Base-by-base conservation (phyloP, 139 green algal species). In the Chlorella ohadii region DNA sequence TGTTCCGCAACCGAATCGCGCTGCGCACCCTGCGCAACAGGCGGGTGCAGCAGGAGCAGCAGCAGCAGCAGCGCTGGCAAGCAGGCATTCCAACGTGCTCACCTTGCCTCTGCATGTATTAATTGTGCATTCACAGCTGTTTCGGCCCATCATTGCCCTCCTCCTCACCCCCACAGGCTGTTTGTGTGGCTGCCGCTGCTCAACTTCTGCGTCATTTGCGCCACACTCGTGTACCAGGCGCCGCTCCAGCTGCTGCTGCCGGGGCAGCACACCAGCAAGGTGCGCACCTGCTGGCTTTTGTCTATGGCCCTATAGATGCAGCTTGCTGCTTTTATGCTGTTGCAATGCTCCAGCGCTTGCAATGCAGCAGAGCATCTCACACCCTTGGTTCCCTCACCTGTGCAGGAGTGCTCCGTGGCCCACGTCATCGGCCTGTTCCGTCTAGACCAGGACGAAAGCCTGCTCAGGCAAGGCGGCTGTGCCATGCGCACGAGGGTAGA, bases 351-450 rank as follows among this genome's bases (percentile, higher is more conserved):
- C n/a, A n/a, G n/a, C n/a, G n/a, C n/a, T n/a, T n/a, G n/a, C n/a
- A n/a, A n/a, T n/a, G n/a, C n/a, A n/a, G n/a, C n/a, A n/a, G n/a
- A n/a, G n/a, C n/a, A n/a, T n/a, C 15, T 27, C 28, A 5, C 64
- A 34, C 5, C 64, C n/a, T 59, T 20, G 51, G 4, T 39, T 11
- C 65, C 65, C 65, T 33, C 13, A 9, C 44, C 6, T 51, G 44
- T 65, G 81, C 81, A 91, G 38, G 57, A 75, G 31, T 96, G 93
- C 86, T 94, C 82, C 56, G 44, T 93, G 38, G 90, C 92, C 4
- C 91, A 94, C 63, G 83, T 96, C 12, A 72, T 96, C 63, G 93
- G 93, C 3, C 91, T 96, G 57, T 95, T 92, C 86, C 92, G 91
- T 81, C 85, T 95, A 34, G 66, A 51, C 17, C 31, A 28, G 12